These are phyloP conservation scores for Eragrostis nindensis DNA, from an alignment of 176 grass and related monocot genomes.

Conservation along the genomic window DNA sequence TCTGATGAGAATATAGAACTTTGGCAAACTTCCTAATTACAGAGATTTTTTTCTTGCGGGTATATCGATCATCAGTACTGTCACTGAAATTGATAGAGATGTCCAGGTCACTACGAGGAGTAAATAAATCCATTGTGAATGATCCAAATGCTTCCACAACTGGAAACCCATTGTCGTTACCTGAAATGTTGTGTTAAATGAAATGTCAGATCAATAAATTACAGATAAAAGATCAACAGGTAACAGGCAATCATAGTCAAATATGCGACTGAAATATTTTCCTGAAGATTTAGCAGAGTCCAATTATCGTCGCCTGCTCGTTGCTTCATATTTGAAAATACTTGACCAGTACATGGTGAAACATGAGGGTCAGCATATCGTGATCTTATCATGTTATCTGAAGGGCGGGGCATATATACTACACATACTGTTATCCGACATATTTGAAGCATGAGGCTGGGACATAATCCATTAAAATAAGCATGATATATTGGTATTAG, in stretches of 20 bases:
- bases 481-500: not conserved
- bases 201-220: not conserved
- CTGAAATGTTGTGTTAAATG: slow-evolving; percentile 45
- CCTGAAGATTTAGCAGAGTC: not conserved
- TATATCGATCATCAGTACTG: slow-evolving; percentile 31
- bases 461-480: not conserved
- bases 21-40: slow-evolving; percentile 64
- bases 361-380: not conserved
- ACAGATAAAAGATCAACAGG: not conserved
- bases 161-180: slow-evolving; percentile 58
- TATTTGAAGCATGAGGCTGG: not conserved
- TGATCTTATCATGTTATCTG: not conserved
- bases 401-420: not conserved
- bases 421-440: not conserved
- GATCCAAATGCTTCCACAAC: slow-evolving; percentile 87
- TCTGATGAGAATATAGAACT: slow-evolving; percentile 74
- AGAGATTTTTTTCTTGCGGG: slow-evolving; percentile 64
- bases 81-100: slow-evolving; percentile 80
- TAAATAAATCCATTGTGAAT: slow-evolving; percentile 96
- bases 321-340: not conserved
- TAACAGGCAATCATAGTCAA: not conserved
- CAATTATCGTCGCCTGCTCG: too few relatives aligned
- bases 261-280: not conserved
- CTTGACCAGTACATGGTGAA: not conserved
- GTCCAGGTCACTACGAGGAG: slow-evolving; percentile 81